Percentiles rank a stretch among this genome's conserved stretches.
These are phyloP conservation scores for Candida sphagnicola DNA, from an alignment of 805 yeast species.

Conservation along the genomic window DNA sequence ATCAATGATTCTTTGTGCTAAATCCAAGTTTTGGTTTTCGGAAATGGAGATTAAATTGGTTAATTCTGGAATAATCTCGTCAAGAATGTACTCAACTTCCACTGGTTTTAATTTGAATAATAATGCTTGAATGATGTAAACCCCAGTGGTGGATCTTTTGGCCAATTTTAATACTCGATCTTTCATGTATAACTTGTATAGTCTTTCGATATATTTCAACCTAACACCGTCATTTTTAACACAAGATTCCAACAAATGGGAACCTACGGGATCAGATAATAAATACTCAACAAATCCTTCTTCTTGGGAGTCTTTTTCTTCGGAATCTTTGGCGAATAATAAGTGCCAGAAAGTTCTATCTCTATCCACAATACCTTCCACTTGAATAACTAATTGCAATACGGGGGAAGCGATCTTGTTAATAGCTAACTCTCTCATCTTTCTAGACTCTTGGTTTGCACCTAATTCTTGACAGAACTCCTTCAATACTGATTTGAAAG, in stretches of 20 bases:
- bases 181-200: slow-evolving; percentile 68
- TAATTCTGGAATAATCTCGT: slow-evolving; percentile 63
- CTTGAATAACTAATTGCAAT: slow-evolving; percentile 67
- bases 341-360: slow-evolving; percentile 69
- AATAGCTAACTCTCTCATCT: slow-evolving; percentile 68
- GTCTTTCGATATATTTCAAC: slow-evolving; percentile 62
- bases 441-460: slow-evolving; percentile 28
- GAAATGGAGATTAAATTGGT: slow-evolving; percentile 45
- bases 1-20: slow-evolving; percentile 63
- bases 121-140: slow-evolving; percentile 70
- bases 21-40: slow-evolving; percentile 63
- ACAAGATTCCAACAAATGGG: slow-evolving; percentile 80
- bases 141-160: slow-evolving; percentile 80
- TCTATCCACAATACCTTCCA: slow-evolving; percentile 77
- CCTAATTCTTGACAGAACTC: slow-evolving; percentile 43
- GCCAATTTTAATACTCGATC: slow-evolving; percentile 71
- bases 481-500: slow-evolving; percentile 60
- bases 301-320: slow-evolving; percentile 54
- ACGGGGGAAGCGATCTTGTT: slow-evolving; percentile 87
- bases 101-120: slow-evolving; percentile 59
- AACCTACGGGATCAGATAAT: slow-evolving; percentile 85
- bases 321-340: slow-evolving; percentile 49
- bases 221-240: slow-evolving; percentile 60
- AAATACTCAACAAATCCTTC: slow-evolving; percentile 81
- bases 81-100: slow-evolving; percentile 61